Evolutionary conservation across 2,329 filamentous ascomycete species (phyloP).

Genomic region (Fusarium liriodendri): DNA sequence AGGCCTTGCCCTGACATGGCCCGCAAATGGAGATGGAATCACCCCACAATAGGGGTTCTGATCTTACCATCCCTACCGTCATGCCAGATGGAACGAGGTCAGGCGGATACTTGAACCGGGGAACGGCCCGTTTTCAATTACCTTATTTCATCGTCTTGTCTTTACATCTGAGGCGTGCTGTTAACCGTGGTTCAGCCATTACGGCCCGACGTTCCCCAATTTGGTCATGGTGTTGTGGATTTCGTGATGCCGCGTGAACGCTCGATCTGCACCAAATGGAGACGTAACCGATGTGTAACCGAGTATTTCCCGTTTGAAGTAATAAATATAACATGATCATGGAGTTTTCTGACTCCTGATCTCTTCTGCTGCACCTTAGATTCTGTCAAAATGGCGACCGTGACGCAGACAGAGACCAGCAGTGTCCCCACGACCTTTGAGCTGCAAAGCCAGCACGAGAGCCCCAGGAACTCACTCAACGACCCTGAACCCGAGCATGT

Average conservation of each 20-base stretch:
- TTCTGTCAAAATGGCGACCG: slow-evolving; percentile 14
- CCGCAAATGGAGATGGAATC: neutral
- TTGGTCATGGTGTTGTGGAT: neutral
- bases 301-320: slow-evolving; percentile 4
- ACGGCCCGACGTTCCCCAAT: neutral
- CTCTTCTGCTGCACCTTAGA: accelerated
- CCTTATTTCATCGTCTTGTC: neutral
- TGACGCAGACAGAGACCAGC: slow-evolving; percentile 9
- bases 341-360: neutral
- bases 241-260: neutral
- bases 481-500: neutral
- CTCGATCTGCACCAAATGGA: neutral
- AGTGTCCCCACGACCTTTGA: slow-evolving; percentile 1
- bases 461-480: neutral
- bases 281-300: neutral
- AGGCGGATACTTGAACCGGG: neutral
- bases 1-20: neutral
- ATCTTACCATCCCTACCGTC: neutral
- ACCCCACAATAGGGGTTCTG: neutral
- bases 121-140: neutral
- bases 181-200: neutral
- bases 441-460: neutral
- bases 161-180: neutral
- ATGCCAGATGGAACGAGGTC: neutral
- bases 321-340: slow-evolving; percentile 12